Evolutionary conservation across 2,329 filamentous ascomycete genomes (phyloP).

Genomic region (Chaetomium olivaceum): DNA sequence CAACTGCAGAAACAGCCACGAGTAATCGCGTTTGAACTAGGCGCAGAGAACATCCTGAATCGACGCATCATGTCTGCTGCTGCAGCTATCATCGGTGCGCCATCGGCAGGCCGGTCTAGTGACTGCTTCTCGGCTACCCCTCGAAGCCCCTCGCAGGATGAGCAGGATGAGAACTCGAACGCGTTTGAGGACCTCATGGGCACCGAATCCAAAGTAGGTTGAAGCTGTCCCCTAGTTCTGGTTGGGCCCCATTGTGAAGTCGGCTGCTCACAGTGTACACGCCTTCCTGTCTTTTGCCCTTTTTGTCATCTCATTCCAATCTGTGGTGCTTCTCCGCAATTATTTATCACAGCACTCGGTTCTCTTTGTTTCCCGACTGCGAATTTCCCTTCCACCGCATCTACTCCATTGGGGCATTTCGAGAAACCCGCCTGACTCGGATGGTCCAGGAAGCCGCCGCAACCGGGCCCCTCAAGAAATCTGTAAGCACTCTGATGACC

Average conservation of each 20-base stretch:
- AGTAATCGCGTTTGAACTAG: constrained; percentile 1
- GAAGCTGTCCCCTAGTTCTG: neutral
- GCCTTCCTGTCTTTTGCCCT: neutral
- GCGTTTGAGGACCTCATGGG: constrained; percentile 40
- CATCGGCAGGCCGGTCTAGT: constrained; percentile 46
- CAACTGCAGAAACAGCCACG: constrained; percentile 10
- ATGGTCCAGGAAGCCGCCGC: constrained; percentile 21
- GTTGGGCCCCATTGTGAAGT: neutral
- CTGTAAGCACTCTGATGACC: constrained; percentile 50
- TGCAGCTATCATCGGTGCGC: constrained; percentile 18
- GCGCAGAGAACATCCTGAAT: neutral
- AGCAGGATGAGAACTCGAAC: constrained; percentile 44
- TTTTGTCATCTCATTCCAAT: neutral
- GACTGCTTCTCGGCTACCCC: constrained; percentile 40
- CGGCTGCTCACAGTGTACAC: neutral
- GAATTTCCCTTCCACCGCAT: neutral
- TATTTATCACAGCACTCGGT: neutral
- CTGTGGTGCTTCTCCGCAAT: neutral
- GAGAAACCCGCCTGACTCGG: constrained; percentile 1
- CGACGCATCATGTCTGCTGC: constrained; percentile 43
- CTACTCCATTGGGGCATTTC: neutral
- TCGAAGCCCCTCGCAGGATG: constrained; percentile 40
- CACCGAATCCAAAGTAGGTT: constrained; percentile 38
- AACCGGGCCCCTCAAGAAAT: constrained; percentile 42
- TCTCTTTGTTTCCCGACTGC: neutral